Base-by-base conservation (phyloP, 2,329 filamentous ascomycete species). In the Pyrenophora graminea region DNA sequence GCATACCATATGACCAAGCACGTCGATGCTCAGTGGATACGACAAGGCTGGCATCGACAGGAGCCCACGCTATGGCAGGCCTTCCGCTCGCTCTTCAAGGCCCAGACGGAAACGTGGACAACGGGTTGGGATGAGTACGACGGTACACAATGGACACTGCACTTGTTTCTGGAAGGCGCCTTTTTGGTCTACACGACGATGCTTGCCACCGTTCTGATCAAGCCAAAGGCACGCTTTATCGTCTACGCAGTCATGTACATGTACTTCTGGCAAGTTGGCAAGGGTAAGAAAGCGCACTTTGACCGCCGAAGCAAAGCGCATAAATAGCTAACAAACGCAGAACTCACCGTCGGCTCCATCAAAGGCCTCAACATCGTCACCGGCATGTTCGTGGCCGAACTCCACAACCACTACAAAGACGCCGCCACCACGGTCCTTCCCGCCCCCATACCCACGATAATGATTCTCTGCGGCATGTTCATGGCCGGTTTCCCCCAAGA, bases 401-500 rank as follows among this genome's bases (percentile, higher is more conserved):
- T 86, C 32, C 80, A 83, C 53, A 80, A 82, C 64, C 72, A 78
- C 58, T 75, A 76, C 36, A 70, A 76, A 1, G 78, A 80, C 57
- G 76, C 75, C 42, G 76, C 81, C 17, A 80, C 77, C 57, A 74
- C 80, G 8, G 60, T 74, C 39, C 74, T 75, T 25, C 77, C 77
- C 25, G 74, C 79, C n/a, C 77, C 77, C 18, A 65, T 85, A 9
- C 79, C 82, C 13, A 74, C 75, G 33, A 53, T 81, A 6, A 74
- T 84, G 59, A 74, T 84, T 30, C 42, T 80, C 6, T 52, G 80
- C 3, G 83, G 84, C 43, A 75, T 85, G 45, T 78, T 81, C 53
- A 70, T 87, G 45, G 83, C 82, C 36, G 85, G 84, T 0, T 85
- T 81, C 56, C 85, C 85, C 0, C 82, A 85, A 62, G 76, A 79